phyloP scores from a whole-genome alignment of 2,329 filamentous ascomycete genomes.

The Paraphoma sp. region DNA sequence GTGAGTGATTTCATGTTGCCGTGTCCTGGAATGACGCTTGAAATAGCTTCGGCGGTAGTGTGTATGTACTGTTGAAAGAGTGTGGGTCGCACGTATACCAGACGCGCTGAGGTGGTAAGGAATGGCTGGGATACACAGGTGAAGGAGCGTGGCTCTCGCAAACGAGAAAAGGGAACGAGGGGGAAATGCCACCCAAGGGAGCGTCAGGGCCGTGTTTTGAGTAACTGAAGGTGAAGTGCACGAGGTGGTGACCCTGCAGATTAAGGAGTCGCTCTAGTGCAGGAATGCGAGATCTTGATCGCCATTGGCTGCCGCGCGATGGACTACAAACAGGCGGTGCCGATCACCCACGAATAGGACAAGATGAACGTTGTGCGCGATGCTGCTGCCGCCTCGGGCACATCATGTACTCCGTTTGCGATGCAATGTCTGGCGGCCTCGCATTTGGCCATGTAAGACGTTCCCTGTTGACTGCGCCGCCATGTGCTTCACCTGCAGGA shows the following conservation, averaged over 20 bases:
- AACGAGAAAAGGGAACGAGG: conserved; percentile 25
- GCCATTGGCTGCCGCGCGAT: conserved; percentile 9
- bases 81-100: conserved; percentile 44
- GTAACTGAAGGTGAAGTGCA: conserved; percentile 30
- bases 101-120: conserved; percentile 37
- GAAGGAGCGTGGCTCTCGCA: conserved; percentile 40
- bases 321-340: conserved; percentile 21
- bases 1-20: conserved; percentile 40
- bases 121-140: conserved; percentile 25
- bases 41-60: conserved; percentile 6
- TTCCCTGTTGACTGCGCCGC: not conserved
- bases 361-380: not conserved
- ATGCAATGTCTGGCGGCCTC: not conserved
- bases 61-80: conserved; percentile 31
- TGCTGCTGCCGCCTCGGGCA: not conserved
- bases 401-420: not conserved
- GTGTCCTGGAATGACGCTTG: not conserved
- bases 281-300: conserved; percentile 14
- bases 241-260: conserved; percentile 25
- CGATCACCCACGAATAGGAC: conserved; percentile 18
- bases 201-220: conserved; percentile 35
- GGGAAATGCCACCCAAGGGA: conserved; percentile 20
- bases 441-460: not conserved
- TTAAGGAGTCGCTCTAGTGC: conserved; percentile 29
- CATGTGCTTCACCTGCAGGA: conserved; percentile 21